Evolutionary conservation across 495 filamentous ascomycete genomes (phyloP).

Genomic region (Neurospora tetraspora): DNA sequence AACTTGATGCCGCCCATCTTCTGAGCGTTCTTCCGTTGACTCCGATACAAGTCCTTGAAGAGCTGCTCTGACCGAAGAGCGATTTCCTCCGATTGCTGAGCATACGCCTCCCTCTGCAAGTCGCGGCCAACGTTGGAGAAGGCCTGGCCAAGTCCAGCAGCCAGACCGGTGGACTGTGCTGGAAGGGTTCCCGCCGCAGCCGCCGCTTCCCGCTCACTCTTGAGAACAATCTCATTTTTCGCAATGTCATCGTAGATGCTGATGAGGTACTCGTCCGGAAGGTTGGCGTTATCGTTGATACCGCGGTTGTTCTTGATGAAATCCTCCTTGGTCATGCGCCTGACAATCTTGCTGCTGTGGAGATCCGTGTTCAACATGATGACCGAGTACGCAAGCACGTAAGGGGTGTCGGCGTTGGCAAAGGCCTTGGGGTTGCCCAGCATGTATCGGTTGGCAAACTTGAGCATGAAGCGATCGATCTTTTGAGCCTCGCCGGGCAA

Average conservation of each 20-base stretch:
- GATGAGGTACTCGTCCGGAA: slow-evolving; percentile 85
- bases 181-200: slow-evolving; percentile 57
- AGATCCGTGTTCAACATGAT: slow-evolving; percentile 96
- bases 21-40: slow-evolving; percentile 67
- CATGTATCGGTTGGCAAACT: slow-evolving; percentile 94
- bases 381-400: slow-evolving; percentile 90
- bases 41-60: slow-evolving; percentile 79
- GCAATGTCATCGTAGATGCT: slow-evolving; percentile 89
- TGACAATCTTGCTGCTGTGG: slow-evolving; percentile 79
- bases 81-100: slow-evolving; percentile 92
- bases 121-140: slow-evolving; percentile 86
- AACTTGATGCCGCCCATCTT: slow-evolving; percentile 59
- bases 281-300: slow-evolving; percentile 92
- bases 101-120: slow-evolving; percentile 83
- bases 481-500: slow-evolving; percentile 96
- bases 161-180: slow-evolving; percentile 56
- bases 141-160: slow-evolving; percentile 79
- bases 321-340: slow-evolving; percentile 87
- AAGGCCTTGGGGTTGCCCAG: slow-evolving; percentile 94
- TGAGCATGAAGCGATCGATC: slow-evolving; percentile 99
- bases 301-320: slow-evolving; percentile 98
- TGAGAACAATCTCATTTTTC: slow-evolving; percentile 85
- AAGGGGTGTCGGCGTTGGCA: slow-evolving; percentile 95
- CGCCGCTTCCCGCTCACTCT: slow-evolving; percentile 80
- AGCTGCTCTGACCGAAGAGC: slow-evolving; percentile 56